These are phyloP conservation scores for Nakaseomyces sp. DNA, from an alignment of 1,139 yeast species.

Conservation along the genomic window DNA sequence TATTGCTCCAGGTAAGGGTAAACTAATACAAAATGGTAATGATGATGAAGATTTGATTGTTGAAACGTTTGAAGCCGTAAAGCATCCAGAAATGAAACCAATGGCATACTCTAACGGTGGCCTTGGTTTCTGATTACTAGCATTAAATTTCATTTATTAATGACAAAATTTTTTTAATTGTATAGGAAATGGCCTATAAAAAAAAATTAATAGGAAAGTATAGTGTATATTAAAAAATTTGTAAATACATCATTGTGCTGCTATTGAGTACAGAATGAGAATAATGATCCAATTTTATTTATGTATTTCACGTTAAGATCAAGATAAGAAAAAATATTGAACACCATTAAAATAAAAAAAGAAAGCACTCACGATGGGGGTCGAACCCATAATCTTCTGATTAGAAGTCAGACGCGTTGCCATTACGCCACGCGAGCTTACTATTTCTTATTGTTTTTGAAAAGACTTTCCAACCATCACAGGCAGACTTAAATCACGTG, in stretches of 20 bases:
- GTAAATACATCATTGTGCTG: not conserved
- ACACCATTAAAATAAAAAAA: not conserved
- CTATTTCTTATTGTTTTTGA: not conserved
- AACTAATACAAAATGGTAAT: conserved; percentile 30
- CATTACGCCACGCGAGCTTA: conserved; percentile 51
- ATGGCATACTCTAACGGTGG: conserved; percentile 82
- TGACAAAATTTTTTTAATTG: no score
- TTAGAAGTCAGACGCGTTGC: conserved; percentile 56
- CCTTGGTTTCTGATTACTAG: conserved; percentile 23
- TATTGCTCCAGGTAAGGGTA: conserved; percentile 33
- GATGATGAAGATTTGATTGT: conserved; percentile 49
- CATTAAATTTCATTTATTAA: not conserved
- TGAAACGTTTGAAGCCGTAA: conserved; percentile 65
- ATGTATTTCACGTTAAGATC: no score
- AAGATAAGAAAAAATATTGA: not conserved
- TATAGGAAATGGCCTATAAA: no score
- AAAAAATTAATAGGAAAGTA: no score
- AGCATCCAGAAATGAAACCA: conserved; percentile 87
- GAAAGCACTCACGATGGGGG: conserved; percentile 47
- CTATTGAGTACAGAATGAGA: no score
- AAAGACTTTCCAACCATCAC: no score
- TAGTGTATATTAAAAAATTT: no score
- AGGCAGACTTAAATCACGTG: no score
- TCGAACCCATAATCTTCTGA: conserved; percentile 54
- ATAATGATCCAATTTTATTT: no score